A percentile compares a stretch with the other conserved stretches of the same genome.
These are phyloP conservation scores for Ustilago sp. DNA, from an alignment of 1,284 basidiomycete genomes.

Conservation along the genomic window DNA sequence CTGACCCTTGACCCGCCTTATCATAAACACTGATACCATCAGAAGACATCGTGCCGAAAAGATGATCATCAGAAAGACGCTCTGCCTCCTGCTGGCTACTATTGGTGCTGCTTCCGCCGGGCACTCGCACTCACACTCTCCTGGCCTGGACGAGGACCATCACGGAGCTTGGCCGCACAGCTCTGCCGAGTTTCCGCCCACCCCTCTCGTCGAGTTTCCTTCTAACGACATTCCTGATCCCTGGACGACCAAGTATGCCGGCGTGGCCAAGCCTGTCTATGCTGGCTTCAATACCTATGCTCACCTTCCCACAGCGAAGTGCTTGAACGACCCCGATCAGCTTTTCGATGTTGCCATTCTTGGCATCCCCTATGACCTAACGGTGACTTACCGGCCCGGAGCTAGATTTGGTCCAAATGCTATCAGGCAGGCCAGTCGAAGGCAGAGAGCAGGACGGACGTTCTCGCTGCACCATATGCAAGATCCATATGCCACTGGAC, in stretches of 20 bases:
- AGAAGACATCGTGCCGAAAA: background rate
- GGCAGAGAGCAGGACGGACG: constrained; percentile 42
- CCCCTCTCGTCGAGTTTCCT: constrained; percentile 43
- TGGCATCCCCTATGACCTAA: constrained; percentile 53
- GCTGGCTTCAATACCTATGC: constrained; percentile 54
- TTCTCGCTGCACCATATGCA: constrained; percentile 42
- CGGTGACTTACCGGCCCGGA: constrained; percentile 54
- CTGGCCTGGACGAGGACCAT: constrained; percentile 41
- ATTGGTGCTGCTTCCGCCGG: constrained; percentile 11
- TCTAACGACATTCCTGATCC: constrained; percentile 46
- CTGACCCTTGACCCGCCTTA: background rate
- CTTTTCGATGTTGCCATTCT: constrained; percentile 54
- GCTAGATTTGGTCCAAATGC: constrained; percentile 51
- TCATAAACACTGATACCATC: background rate
- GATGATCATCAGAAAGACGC: constrained; percentile 20
- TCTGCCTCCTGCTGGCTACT: constrained; percentile 8
- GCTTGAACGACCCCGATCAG: constrained; percentile 30
- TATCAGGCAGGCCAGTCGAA: constrained; percentile 45
- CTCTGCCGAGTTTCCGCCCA: constrained; percentile 33
- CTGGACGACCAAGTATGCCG: constrained; percentile 46
- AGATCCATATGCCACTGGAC: constrained; percentile 44
- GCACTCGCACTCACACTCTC: constrained; percentile 30
- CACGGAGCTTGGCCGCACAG: constrained; percentile 45
- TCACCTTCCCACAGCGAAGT: constrained; percentile 44
- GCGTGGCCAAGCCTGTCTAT: constrained; percentile 33